Base-by-base conservation (phyloP, 2,329 filamentous ascomycete genomes). In the Xylaria sp. region DNA sequence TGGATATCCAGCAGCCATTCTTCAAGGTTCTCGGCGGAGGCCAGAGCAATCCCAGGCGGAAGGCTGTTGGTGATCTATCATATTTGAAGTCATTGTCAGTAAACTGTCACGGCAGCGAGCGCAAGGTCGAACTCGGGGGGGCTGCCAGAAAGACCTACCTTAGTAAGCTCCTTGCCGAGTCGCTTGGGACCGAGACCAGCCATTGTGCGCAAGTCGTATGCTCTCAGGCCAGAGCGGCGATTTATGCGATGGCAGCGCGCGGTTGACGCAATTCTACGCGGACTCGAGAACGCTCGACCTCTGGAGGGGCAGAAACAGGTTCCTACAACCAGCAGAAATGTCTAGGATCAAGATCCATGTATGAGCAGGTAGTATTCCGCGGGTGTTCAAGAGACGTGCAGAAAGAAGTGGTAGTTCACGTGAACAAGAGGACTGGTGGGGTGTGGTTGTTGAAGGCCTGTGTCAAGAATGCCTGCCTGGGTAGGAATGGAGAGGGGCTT, bases 1-100 rank as follows among this genome's bases (percentile, higher is more conserved):
- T 83, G 79, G 57, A 99, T 95, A 72, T 99, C 95, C 76, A 97
- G 86, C 54, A 87, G 80, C 95, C 94, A 99, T 77, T 94, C 88
- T 70, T 91, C 83, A 55, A 96, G 86, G 73, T 92, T 88, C 52
- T 95, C 90, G 59, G 91, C 87, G 52, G 87, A 84, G 61, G 95
- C 86, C 53, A 97, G 84, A 53, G 83, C 80, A 74, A 99, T 96
- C 56, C 86, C 85, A 16, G 85, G 84, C 47, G 86, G 85, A 46
- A 87, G 71, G 61, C 78, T 80, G 63, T 77, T 80, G 54, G 78
- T 75, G 65, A 86, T 83, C 83, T 86, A 47, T 19, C 7, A 50
- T 18, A 10, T 19, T n/a, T 39, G 7, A 10, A 52, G 9, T 11
- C 19, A 9, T 23, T 63, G 44, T 52, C 23, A 62, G 50, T 42